Evolutionary conservation across 495 filamentous ascomycete species (phyloP).

Genomic region (Aspergillus heteromorphus): DNA sequence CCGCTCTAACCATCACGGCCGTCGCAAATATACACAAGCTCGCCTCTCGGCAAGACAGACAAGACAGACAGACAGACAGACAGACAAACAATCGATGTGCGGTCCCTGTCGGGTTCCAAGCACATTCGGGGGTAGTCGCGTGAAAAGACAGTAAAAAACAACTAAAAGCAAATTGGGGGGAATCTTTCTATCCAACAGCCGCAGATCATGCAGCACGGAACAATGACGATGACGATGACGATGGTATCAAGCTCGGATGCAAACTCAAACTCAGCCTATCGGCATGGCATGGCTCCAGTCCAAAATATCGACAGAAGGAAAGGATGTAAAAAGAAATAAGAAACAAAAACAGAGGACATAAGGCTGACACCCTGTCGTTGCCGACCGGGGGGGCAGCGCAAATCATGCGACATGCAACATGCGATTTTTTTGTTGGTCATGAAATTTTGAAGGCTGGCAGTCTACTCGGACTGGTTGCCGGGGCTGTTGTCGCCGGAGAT

Average conservation of each 20-base stretch:
- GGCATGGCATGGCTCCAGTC: background rate
- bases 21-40: constrained; percentile 8
- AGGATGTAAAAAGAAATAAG: background rate
- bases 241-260: background rate
- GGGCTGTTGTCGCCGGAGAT: constrained; percentile 7
- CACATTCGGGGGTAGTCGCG: constrained; percentile 11
- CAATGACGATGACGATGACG: background rate
- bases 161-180: constrained; percentile 1
- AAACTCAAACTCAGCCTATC: background rate
- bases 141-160: constrained; percentile 1
- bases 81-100: background rate
- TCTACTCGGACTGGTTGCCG: constrained; percentile 16
- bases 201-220: background rate
- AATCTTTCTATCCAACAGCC: constrained; percentile 6
- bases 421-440: constrained; percentile 3
- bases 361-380: too few relatives aligned
- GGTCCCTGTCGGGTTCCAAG: constrained; percentile 2
- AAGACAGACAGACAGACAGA: too few relatives aligned
- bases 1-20: background rate
- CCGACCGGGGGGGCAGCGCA: too few relatives aligned
- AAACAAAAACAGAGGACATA: constrained; percentile 6
- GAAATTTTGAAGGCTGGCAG: background rate
- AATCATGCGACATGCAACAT: too few relatives aligned
- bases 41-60: background rate
- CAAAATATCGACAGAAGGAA: background rate